phyloP scores from a whole-genome alignment of 2,329 filamentous ascomycete genomes.

The Ceratocystis harringtonii region DNA sequence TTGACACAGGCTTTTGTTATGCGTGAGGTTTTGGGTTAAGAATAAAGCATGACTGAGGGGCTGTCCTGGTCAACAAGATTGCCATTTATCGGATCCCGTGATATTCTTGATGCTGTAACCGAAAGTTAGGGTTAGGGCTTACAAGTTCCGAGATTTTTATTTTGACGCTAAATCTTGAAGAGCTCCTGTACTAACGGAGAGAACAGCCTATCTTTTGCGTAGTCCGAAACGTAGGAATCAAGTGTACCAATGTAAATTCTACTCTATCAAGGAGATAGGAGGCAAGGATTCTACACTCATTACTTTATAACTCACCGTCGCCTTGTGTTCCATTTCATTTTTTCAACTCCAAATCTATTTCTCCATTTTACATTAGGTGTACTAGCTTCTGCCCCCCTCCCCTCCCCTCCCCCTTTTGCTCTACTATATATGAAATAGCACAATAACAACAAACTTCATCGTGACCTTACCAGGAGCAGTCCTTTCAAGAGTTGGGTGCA shows the following conservation, averaged over 20 bases:
- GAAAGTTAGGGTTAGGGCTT: neutral
- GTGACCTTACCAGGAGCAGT: neutral
- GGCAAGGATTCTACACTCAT: neutral
- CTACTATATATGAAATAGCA: neutral
- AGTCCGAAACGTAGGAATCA: too few species aligned
- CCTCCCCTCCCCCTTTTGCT: neutral
- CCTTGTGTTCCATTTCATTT: neutral
- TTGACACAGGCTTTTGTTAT: neutral
- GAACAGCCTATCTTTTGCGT: too few species aligned
- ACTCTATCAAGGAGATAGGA: neutral
- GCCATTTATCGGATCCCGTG: neutral
- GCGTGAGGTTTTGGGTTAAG: neutral
- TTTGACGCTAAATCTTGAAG: neutral
- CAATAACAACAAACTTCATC: neutral
- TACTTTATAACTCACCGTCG: neutral
- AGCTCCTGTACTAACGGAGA: too few species aligned
- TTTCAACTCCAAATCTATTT: neutral
- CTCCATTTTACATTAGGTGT: neutral
- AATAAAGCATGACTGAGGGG: too few species aligned
- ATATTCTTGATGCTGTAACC: neutral
- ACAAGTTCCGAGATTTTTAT: neutral
- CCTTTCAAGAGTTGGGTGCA: neutral
- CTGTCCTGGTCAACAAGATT: neutral
- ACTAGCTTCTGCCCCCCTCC: neutral
- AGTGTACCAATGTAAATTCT: too few species aligned